Conservation (phyloP, 176 grass and related monocot species). For the Zizania latifolia region DNA sequence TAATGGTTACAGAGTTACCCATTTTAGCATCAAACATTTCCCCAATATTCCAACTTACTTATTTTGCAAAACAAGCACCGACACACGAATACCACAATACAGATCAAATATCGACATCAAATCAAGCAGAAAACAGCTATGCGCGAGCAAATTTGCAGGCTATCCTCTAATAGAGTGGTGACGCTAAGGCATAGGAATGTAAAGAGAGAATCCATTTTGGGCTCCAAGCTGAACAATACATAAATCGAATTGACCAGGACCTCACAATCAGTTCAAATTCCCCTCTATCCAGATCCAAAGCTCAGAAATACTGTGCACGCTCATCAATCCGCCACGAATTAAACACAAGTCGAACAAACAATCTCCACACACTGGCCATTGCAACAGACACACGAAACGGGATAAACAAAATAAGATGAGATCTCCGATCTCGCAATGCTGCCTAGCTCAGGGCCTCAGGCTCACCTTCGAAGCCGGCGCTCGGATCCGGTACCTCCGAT, state of each 20-base stretch:
- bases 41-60: neutral
- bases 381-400: neutral
- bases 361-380: neutral
- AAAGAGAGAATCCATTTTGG: neutral
- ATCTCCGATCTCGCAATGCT: conserved; percentile 34
- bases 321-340: neutral
- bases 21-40: neutral
- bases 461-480: conserved; percentile 47
- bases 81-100: conserved; percentile 6
- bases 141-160: neutral
- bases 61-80: conserved; percentile 9
- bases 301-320: neutral
- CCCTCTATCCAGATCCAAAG: conserved; percentile 33
- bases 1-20: neutral
- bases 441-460: conserved; percentile 24
- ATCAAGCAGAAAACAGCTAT: neutral
- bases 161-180: neutral
- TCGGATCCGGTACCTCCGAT: conserved; percentile 21
- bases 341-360: neutral
- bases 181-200: neutral
- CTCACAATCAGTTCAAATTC: neutral
- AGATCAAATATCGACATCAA: neutral
- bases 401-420: neutral
- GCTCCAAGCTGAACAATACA: neutral
- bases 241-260: neutral